phyloP scores from a whole-genome alignment of 1,284 basidiomycete genomes.

The Papiliotrema nemorosa region DNA sequence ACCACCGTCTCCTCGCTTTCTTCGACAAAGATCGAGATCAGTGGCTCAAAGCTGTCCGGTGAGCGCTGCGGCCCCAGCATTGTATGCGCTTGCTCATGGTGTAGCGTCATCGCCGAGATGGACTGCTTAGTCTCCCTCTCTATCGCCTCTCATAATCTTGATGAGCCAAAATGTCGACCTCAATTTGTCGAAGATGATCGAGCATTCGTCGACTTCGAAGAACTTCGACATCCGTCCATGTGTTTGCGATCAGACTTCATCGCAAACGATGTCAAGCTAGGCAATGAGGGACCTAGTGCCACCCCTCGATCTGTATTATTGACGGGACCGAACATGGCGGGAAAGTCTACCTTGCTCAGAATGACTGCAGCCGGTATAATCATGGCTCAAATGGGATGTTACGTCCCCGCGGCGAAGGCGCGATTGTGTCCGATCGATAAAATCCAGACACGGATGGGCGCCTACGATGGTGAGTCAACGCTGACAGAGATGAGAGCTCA shows the following conservation, averaged over 20 bases:
- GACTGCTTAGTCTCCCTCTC: constrained; percentile 93
- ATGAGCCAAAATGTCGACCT: constrained; percentile 88
- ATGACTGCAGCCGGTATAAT: constrained; percentile 97
- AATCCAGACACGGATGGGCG: constrained; percentile 97
- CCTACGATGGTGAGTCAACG: constrained; percentile 66
- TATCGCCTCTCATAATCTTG: constrained; percentile 81
- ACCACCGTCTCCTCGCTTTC: constrained; percentile 70
- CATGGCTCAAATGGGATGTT: constrained; percentile 97
- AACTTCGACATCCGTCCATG: constrained; percentile 82
- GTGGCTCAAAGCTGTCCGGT: constrained; percentile 68
- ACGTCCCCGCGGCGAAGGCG: constrained; percentile 81
- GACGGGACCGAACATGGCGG: constrained; percentile 82
- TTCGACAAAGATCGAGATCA: constrained; percentile 78
- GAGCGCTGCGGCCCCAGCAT: no score
- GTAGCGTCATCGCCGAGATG: constrained; percentile 72
- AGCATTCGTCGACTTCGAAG: constrained; percentile 74
- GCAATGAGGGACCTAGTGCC: no score
- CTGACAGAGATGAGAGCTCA: neutral
- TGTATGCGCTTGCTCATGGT: no score
- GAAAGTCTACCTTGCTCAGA: constrained; percentile 79
- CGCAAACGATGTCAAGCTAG: constrained; percentile 87
- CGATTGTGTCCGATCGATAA: constrained; percentile 84
- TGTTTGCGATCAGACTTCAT: constrained; percentile 77
- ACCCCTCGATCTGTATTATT: constrained; percentile 78
- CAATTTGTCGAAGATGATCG: constrained; percentile 72